Evolutionary conservation across 2,329 filamentous ascomycete genomes (phyloP).

Genomic region (Aureobasidium sp.): DNA sequence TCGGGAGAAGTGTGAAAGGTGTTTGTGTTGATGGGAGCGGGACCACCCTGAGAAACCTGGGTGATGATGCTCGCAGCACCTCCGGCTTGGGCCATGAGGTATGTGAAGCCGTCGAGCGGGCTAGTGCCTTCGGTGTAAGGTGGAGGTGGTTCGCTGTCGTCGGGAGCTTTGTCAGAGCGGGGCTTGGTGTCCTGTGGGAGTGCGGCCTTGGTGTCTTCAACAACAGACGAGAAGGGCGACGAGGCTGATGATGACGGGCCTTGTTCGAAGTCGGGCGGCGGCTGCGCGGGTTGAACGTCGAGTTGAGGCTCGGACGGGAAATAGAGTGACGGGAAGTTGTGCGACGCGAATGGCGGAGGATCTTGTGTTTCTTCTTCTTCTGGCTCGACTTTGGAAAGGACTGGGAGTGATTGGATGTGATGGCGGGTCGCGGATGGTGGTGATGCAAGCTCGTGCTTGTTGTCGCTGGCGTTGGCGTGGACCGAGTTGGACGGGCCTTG

Average conservation of each 20-base stretch:
- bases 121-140: constrained; percentile 93
- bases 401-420: constrained; percentile 5
- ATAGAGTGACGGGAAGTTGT: constrained; percentile 56
- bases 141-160: constrained; percentile 87
- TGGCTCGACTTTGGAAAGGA: constrained; percentile 22
- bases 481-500: background rate
- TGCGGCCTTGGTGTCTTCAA: constrained; percentile 74
- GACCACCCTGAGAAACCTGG: constrained; percentile 89
- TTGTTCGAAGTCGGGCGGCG: constrained; percentile 41
- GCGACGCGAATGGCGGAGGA: constrained; percentile 58
- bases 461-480: constrained; percentile 9
- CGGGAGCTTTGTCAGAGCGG: constrained; percentile 57
- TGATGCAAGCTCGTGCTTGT: constrained; percentile 10
- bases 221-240: constrained; percentile 28
- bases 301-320: constrained; percentile 34
- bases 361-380: constrained; percentile 44
- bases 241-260: constrained; percentile 42
- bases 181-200: constrained; percentile 76
- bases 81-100: constrained; percentile 96
- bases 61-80: constrained; percentile 98
- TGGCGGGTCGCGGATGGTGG: constrained; percentile 9
- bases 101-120: constrained; percentile 85
- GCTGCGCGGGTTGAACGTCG: constrained; percentile 5
- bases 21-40: constrained; percentile 81
- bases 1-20: constrained; percentile 80